These are phyloP conservation scores for Theileria parva DNA, from an alignment of 169 alveolate species.

Conservation along the genomic window DNA sequence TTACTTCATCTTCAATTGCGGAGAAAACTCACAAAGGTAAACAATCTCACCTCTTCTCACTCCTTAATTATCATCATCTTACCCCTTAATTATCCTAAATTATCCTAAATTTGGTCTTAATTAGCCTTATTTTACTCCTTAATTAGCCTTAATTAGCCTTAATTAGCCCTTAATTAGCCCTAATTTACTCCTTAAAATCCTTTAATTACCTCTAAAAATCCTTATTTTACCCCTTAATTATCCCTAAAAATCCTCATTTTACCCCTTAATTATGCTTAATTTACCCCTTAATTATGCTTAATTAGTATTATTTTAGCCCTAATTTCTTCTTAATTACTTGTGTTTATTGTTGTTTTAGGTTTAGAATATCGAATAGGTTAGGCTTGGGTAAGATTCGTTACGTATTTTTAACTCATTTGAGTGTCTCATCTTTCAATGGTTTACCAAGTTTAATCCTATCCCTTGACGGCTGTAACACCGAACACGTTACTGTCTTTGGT, in stretches of 20 bases:
- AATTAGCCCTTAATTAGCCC: too few relatives aligned
- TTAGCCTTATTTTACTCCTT: neutral
- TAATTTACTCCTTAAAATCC: too few relatives aligned
- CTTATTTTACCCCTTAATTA: too few relatives aligned
- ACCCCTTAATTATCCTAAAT: too few relatives aligned
- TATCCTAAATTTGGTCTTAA: neutral
- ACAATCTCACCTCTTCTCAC: too few relatives aligned
- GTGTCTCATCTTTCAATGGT: constrained; percentile 75
- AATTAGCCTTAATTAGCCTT: too few relatives aligned
- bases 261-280: neutral
- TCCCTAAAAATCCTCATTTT: too few relatives aligned
- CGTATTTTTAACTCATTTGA: constrained; percentile 74
- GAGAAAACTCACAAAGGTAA: constrained; percentile 83
- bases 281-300: too few relatives aligned
- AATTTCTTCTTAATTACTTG: neutral
- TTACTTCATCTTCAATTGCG: constrained; percentile 77
- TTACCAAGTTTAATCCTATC: constrained; percentile 81
- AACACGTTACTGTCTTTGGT: constrained; percentile 72
- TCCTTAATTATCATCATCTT: too few relatives aligned
- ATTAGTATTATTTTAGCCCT: too few relatives aligned
- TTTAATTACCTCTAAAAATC: too few relatives aligned
- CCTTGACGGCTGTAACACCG: constrained; percentile 72
- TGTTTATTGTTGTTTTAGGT: constrained; percentile 26
- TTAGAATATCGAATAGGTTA: constrained; percentile 76
- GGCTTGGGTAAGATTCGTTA: constrained; percentile 66